Conservation (phyloP, 2,329 filamentous ascomycete genomes). For the Fusarium sp. region DNA sequence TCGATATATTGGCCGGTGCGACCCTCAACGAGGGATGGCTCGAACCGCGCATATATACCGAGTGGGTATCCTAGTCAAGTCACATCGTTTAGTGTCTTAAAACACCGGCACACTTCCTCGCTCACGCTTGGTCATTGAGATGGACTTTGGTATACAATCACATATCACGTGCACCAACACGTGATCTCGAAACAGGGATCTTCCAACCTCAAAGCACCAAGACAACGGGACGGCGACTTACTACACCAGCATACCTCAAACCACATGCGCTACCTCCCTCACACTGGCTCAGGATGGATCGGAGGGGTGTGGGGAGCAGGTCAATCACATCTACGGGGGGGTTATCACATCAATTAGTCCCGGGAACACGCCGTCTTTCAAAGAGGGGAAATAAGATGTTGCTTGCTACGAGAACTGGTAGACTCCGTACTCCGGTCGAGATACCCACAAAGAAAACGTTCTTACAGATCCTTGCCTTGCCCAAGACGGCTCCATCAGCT, state of each 20-base stretch:
- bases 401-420: constrained; percentile 42
- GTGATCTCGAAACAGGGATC: constrained; percentile 33
- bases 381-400: constrained; percentile 38
- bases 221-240: constrained; percentile 7
- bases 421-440: constrained; percentile 41
- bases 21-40: not conserved
- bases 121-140: not conserved
- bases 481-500: constrained; percentile 37
- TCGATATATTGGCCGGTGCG: not conserved
- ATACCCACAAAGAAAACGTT: constrained; percentile 38
- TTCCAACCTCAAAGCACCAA: constrained; percentile 31
- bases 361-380: constrained; percentile 19
- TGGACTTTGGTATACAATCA: not conserved
- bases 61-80: too few relatives aligned
- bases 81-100: too few relatives aligned
- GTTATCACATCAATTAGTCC: constrained; percentile 42
- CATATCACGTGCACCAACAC: constrained; percentile 29
- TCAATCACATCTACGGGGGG: constrained; percentile 44
- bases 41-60: not conserved
- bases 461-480: constrained; percentile 34
- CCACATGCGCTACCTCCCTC: constrained; percentile 38
- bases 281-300: constrained; percentile 18
- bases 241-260: constrained; percentile 31
- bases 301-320: constrained; percentile 36
- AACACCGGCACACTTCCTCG: not conserved